Conservation (phyloP, 1,284 basidiomycete genomes). For the Sporisorium iseilematis-ciliati region DNA sequence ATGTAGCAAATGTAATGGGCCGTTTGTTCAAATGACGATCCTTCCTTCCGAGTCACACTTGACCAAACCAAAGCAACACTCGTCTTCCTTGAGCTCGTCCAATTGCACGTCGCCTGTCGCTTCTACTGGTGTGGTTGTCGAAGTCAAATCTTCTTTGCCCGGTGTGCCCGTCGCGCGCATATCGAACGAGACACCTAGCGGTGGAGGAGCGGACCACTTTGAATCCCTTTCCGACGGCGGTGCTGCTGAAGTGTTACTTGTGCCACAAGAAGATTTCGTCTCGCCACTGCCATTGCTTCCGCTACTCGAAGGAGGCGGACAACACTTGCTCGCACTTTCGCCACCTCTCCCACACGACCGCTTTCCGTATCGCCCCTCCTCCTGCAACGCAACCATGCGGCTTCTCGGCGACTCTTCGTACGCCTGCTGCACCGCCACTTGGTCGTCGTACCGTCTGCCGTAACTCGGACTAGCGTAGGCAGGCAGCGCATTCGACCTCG, state of each 20-base stretch:
- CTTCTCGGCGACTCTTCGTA: slow-evolving; percentile 2
- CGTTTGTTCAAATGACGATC: slow-evolving; percentile 33
- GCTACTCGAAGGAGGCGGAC: background rate
- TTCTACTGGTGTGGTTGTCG: background rate
- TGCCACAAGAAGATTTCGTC: background rate
- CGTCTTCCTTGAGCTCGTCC: slow-evolving; percentile 16
- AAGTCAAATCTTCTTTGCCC: no score
- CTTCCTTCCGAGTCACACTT: slow-evolving; percentile 38
- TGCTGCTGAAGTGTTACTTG: background rate
- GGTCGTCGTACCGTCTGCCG: background rate
- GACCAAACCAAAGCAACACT: slow-evolving; percentile 51
- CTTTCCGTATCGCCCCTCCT: background rate
- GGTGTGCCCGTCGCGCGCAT: slow-evolving; percentile 7
- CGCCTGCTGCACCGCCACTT: background rate
- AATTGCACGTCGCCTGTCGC: background rate
- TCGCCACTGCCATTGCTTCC: background rate
- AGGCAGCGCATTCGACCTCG: background rate
- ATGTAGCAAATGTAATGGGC: background rate
- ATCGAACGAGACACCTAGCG: slow-evolving; percentile 21
- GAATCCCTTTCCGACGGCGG: background rate
- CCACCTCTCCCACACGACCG: background rate
- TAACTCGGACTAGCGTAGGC: background rate
- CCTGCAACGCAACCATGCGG: background rate
- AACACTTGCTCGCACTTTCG: background rate
- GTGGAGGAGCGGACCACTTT: slow-evolving; percentile 5